Conservation (phyloP, 306 rosid species). For the Cucurbita argyrosperma region DNA sequence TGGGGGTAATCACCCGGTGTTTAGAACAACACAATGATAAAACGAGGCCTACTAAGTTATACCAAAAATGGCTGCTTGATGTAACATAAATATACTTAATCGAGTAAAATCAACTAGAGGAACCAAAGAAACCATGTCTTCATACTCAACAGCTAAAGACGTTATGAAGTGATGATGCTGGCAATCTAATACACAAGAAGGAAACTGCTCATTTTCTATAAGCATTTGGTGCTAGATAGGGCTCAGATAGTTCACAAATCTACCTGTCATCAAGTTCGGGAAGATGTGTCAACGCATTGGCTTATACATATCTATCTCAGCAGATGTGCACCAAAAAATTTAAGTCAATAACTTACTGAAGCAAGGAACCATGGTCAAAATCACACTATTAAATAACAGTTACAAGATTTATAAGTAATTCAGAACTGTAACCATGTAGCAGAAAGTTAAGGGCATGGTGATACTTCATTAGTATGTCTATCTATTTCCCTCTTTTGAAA, state of each 20-base stretch:
- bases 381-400: not conserved
- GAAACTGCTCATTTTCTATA: constrained; percentile 1
- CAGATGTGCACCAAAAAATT: not conserved
- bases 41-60: not conserved
- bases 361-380: not conserved
- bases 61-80: not conserved
- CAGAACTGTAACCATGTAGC: not conserved
- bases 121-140: not conserved
- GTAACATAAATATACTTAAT: not conserved
- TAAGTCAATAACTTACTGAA: not conserved
- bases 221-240: constrained; percentile 29
- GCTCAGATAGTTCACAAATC: constrained; percentile 39
- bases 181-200: not conserved
- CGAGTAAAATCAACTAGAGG: not conserved
- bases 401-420: not conserved
- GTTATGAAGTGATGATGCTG: not conserved
- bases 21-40: not conserved
- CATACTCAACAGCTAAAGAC: not conserved
- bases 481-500: not conserved
- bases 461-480: not conserved
- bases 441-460: not conserved
- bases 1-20: not conserved
- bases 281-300: not conserved
- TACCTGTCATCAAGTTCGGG: constrained; percentile 25
- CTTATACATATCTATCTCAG: not conserved